phyloP scores from a whole-genome alignment of 1,284 basidiomycete species.

The Puccinia novopanici region DNA sequence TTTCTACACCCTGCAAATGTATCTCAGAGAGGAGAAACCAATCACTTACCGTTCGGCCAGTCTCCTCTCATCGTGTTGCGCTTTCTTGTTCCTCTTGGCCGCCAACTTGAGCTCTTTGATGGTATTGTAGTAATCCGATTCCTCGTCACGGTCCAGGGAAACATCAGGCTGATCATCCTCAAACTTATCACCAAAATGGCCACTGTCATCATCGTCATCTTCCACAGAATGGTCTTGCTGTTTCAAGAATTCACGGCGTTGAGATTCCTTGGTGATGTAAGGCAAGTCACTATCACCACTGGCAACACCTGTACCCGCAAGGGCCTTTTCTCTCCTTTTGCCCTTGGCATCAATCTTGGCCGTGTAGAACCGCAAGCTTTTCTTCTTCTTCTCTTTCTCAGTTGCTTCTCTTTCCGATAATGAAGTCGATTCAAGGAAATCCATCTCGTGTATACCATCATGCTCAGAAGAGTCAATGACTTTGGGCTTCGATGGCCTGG shows the following conservation, averaged over 20 bases:
- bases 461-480: background rate
- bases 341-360: constrained; percentile 73
- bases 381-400: constrained; percentile 78
- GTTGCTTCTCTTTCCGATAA: constrained; percentile 72
- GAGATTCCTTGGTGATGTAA: constrained; percentile 64
- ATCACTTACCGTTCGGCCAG: constrained; percentile 68
- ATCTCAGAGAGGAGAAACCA: background rate
- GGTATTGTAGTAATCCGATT: constrained; percentile 81
- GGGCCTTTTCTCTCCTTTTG: constrained; percentile 63
- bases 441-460: constrained; percentile 60
- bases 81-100: constrained; percentile 75
- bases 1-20: background rate
- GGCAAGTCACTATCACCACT: constrained; percentile 84
- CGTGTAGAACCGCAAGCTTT: constrained; percentile 81
- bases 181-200: constrained; percentile 51
- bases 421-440: constrained; percentile 73
- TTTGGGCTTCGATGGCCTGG: constrained; percentile 16
- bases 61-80: constrained; percentile 71
- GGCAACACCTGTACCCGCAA: constrained; percentile 61
- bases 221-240: constrained; percentile 59
- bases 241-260: constrained; percentile 62
- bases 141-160: constrained; percentile 60
- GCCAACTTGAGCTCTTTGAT: constrained; percentile 73
- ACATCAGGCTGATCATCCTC: constrained; percentile 56
- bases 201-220: constrained; percentile 47